phyloP scores from a whole-genome alignment of 2,329 filamentous ascomycete genomes.

The Fusarium phyllophilum region DNA sequence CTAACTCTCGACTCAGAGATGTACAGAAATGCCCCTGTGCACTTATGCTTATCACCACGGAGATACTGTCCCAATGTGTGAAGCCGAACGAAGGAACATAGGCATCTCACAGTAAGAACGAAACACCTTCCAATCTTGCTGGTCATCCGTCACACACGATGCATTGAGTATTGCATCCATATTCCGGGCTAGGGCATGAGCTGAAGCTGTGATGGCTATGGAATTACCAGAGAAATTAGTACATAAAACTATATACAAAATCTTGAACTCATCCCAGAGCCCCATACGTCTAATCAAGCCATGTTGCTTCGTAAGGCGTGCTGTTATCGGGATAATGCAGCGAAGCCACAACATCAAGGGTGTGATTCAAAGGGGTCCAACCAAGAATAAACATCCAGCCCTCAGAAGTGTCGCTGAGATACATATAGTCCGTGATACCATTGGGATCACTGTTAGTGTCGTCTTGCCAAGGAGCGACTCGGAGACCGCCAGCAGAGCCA shows the following conservation, averaged over 20 bases:
- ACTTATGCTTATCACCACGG: neutral
- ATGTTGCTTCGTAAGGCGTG: constrained; percentile 3
- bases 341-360: neutral
- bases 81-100: neutral
- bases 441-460: neutral
- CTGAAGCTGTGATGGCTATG: neutral
- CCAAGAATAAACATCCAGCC: constrained; percentile 1
- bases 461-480: neutral
- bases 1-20: accelerated
- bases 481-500: neutral
- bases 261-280: neutral
- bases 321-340: neutral
- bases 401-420: neutral
- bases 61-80: neutral
- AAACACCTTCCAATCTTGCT: neutral
- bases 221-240: neutral
- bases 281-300: neutral
- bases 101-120: neutral
- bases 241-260: too few species aligned
- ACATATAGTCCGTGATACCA: constrained; percentile 1
- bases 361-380: neutral
- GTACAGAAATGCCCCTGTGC: neutral
- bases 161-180: neutral
- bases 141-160: neutral
- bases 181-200: neutral